These are phyloP conservation scores for Neurospora africana DNA, from an alignment of 495 filamentous ascomycete species.

Conservation along the genomic window DNA sequence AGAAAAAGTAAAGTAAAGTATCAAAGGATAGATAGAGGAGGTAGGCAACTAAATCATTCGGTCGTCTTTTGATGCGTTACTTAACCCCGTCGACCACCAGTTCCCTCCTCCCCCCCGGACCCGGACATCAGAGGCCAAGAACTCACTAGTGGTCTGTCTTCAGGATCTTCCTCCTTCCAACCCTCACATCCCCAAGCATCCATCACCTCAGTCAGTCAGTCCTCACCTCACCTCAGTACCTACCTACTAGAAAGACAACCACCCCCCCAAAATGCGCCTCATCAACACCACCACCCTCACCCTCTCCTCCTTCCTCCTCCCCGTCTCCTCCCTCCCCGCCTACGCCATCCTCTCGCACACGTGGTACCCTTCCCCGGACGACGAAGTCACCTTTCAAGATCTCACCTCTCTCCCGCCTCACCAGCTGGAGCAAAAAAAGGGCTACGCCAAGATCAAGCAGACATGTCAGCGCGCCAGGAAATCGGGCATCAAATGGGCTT, in stretches of 20 bases:
- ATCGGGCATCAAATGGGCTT: constrained; percentile 24
- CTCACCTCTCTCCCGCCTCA: constrained; percentile 9
- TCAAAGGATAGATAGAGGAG: neutral
- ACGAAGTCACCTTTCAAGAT: constrained; percentile 25
- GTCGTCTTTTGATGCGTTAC: too few species aligned
- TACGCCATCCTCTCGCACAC: constrained; percentile 33
- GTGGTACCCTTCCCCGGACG: constrained; percentile 13
- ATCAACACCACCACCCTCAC: constrained; percentile 30
- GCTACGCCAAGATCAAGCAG: constrained; percentile 14
- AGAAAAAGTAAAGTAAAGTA: too few species aligned
- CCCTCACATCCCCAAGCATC: too few species aligned
- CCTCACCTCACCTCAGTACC: too few species aligned
- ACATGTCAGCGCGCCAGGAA: constrained; percentile 22
- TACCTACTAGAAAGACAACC: too few species aligned
- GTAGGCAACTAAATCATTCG: neutral
- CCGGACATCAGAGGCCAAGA: too few species aligned
- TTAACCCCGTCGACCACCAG: too few species aligned
- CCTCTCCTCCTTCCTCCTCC: constrained; percentile 25
- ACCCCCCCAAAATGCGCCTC: constrained; percentile 37
- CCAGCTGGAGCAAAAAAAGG: neutral
- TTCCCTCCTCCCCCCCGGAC: too few species aligned
- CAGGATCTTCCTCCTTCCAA: too few species aligned
- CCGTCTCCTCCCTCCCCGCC: constrained; percentile 11
- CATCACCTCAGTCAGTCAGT: too few species aligned
- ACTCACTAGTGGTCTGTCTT: too few species aligned